These are phyloP conservation scores for Ensete glaucum DNA, from an alignment of 176 grass and related monocot species.

Conservation along the genomic window DNA sequence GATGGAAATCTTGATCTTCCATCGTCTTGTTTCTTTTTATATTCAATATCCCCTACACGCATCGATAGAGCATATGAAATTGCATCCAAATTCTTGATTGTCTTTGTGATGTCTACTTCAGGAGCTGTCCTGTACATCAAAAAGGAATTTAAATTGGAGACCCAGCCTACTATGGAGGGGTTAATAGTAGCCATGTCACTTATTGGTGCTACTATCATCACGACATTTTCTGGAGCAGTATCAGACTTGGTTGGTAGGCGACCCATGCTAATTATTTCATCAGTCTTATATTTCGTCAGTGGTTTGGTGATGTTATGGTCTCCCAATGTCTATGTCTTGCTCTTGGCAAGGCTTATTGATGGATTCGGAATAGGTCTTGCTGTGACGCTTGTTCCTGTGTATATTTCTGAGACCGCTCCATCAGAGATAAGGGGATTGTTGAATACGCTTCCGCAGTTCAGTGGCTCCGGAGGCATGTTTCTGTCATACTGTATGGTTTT, in stretches of 20 bases:
- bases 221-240: conserved; percentile 67
- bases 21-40: background rate
- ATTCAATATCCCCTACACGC: background rate
- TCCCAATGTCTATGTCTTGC: conserved; percentile 70
- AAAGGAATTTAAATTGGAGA: conserved; percentile 66
- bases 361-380: conserved; percentile 78
- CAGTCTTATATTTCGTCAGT: conserved; percentile 58
- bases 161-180: conserved; percentile 66
- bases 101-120: conserved; percentile 22
- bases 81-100: background rate
- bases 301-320: conserved; percentile 82
- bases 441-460: conserved; percentile 85
- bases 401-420: conserved; percentile 93
- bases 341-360: conserved; percentile 67
- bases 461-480: conserved; percentile 76
- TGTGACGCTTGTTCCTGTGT: conserved; percentile 76
- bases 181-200: conserved; percentile 86
- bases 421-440: conserved; percentile 68
- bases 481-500: conserved; percentile 93
- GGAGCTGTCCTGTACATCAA: conserved; percentile 86
- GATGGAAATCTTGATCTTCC: background rate
- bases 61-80: background rate
- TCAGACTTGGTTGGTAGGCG: conserved; percentile 66
- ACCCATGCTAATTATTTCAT: conserved; percentile 70
- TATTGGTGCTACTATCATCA: conserved; percentile 78